Evolutionary conservation across 1,284 basidiomycete genomes (phyloP).

Genomic region (Rhodotorula sp.): DNA sequence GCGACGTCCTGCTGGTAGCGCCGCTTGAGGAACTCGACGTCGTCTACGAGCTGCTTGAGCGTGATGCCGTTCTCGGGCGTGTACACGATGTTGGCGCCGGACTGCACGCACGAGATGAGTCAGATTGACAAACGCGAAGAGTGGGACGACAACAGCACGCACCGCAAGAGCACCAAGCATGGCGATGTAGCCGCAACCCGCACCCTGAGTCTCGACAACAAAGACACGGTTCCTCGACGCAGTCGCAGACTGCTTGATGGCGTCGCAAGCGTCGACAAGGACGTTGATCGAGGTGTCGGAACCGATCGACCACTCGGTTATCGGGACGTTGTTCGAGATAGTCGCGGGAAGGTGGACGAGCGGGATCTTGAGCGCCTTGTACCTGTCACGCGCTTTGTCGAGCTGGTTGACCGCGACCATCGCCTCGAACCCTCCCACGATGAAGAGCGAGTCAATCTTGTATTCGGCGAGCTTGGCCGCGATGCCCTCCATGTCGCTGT

Average conservation of each 20-base stretch:
- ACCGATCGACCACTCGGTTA: slow-evolving; percentile 93
- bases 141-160: slow-evolving; percentile 48
- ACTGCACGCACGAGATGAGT: slow-evolving; percentile 55
- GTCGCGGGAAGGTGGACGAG: slow-evolving; percentile 77
- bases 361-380: slow-evolving; percentile 89
- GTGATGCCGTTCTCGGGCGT: slow-evolving; percentile 88
- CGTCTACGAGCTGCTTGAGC: slow-evolving; percentile 74
- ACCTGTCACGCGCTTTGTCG: slow-evolving; percentile 73
- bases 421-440: slow-evolving; percentile 96
- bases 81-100: slow-evolving; percentile 88
- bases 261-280: slow-evolving; percentile 94
- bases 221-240: slow-evolving; percentile 94
- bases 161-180: slow-evolving; percentile 93
- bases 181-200: slow-evolving; percentile 89
- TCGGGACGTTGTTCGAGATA: slow-evolving; percentile 94
- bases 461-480: slow-evolving; percentile 89
- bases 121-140: background rate
- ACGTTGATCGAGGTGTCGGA: slow-evolving; percentile 95
- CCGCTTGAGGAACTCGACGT: slow-evolving; percentile 85
- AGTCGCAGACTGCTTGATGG: slow-evolving; percentile 95
- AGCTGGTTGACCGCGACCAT: slow-evolving; percentile 76
- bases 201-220: slow-evolving; percentile 96
- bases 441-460: slow-evolving; percentile 73
- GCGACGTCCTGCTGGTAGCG: slow-evolving; percentile 82
- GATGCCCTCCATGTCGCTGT: slow-evolving; percentile 77